Conservation (phyloP, 1,139 yeast genomes). For the Kodamaea fungicola region DNA sequence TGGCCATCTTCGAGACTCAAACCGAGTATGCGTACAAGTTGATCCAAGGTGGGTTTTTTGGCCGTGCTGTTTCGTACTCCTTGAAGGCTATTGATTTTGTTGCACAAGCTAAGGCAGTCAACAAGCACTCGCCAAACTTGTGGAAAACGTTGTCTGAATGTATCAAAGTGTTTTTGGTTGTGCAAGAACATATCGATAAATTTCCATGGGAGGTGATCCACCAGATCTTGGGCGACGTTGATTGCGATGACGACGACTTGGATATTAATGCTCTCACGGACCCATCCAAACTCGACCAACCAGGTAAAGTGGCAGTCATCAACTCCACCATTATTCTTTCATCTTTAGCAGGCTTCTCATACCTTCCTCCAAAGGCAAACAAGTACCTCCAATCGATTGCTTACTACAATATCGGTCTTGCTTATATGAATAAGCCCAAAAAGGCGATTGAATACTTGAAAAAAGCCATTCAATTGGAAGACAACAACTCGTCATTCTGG, state of each 20-base stretch:
- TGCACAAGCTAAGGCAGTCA: constrained; percentile 32
- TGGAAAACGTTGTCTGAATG: constrained; percentile 58
- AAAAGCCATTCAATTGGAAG: constrained; percentile 67
- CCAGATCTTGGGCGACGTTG: constrained; percentile 26
- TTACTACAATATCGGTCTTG: constrained; percentile 68
- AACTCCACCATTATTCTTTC: constrained; percentile 23
- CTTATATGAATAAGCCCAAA: constrained; percentile 48
- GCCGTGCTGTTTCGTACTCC: constrained; percentile 46
- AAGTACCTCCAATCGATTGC: constrained; percentile 57
- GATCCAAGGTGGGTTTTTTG: constrained; percentile 59
- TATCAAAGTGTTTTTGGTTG: constrained; percentile 39
- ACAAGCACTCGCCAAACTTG: constrained; percentile 40
- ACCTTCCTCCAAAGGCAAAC: constrained; percentile 32
- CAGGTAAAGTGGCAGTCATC: constrained; percentile 5
- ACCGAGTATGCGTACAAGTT: constrained; percentile 53
- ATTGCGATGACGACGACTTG: neutral
- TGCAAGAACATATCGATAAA: constrained; percentile 39
- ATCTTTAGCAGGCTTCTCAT: constrained; percentile 23
- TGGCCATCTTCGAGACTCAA: constrained; percentile 56
- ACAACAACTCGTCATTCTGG: constrained; percentile 75
- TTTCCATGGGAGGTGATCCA: constrained; percentile 44
- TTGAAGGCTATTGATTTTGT: constrained; percentile 51
- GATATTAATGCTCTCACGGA: neutral
- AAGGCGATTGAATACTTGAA: constrained; percentile 57
- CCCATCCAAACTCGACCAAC: no score